Percentiles rank a stretch among this genome's conserved stretches.
Evolutionary conservation across 331 rosid genomes (phyloP).

Genomic region (Dryas integrifolia): DNA sequence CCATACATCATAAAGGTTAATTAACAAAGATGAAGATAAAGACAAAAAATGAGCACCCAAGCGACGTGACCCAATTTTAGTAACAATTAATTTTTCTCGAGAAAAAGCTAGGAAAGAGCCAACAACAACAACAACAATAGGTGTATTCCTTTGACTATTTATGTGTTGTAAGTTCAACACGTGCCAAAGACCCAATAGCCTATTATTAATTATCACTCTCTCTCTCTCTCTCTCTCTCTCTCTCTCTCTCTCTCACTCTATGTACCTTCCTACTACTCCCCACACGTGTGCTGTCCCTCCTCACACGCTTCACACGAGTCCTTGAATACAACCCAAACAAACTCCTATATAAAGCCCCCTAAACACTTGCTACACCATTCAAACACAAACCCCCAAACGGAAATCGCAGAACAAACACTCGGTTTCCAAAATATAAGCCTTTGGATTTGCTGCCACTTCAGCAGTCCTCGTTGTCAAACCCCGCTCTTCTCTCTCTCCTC

Average conservation of each 20-base stretch:
- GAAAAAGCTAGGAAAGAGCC: background rate
- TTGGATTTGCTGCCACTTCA: background rate
- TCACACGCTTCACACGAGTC: background rate
- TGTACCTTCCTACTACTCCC: no score
- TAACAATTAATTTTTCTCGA: background rate
- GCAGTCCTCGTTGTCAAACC: background rate
- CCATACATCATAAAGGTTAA: no score
- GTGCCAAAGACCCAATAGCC: background rate
- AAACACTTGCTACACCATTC: constrained; percentile 2
- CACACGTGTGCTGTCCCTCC: no score
- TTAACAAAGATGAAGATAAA: background rate
- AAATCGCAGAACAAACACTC: background rate
- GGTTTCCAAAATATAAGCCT: no score
- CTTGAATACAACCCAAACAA: no score
- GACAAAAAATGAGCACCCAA: background rate
- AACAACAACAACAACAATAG: background rate
- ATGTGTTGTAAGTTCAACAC: background rate
- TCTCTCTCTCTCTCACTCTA: no score
- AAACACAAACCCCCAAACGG: background rate
- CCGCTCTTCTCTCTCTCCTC: background rate
- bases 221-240: no score
- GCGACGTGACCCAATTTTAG: no score
- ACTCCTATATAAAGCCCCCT: constrained; percentile 6
- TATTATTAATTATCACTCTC: no score
- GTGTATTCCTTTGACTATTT: constrained; percentile 12